Evolutionary conservation across 768 basidiomycete genomes (phyloP), one percentile per base, ranked within the genome.

Genomic region (Naematelia encephala): DNA sequence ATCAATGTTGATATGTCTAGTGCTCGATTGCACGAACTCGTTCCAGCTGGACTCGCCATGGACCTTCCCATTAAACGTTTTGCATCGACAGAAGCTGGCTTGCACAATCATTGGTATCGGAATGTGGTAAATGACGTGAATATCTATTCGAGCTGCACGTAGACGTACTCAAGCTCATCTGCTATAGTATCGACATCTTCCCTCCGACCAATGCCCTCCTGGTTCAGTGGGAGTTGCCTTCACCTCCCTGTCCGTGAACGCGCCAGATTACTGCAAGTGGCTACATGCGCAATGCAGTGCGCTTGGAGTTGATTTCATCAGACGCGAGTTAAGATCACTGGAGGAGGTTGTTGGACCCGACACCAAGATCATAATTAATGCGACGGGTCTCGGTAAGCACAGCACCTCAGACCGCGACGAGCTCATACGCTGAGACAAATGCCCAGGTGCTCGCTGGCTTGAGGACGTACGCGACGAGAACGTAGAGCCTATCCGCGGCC

Each of bases 91-190:
- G 52, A 54, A 22, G 52, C 13, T 3, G 52, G 52, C 11, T 42
- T 54, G 34, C 52, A 54, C 34, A 54, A 54, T 5, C 52, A 54
- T 26, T 54, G 52, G 52, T 54, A 54, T 23, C n/a, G 34, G 26
- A 23, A 54, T 16, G 52, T 54, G 8, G 52, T 42, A n/a, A 21
- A 30, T 19, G 30, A 34, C 2, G 52, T 54, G 22, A 34, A 21
- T 53, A 4, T 30, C 27, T n/a, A 4, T 5, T 21, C 51, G 19
- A 8, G 3, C 11, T 29, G 39, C 11, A n/a, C n/a, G n/a, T n/a
- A n/a, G n/a, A n/a, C n/a, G 39, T 42, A n/a, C n/a, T 22, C 25
- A 26, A 13, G 29, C 28, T 54, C 34, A 34, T 39, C 10, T 21
- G 22, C n/a, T n/a, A 23, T 16, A 54, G 52, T 54, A 54, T 26